Base-by-base conservation (phyloP, 164 flowering plant species). In the Litsea cubeba region DNA sequence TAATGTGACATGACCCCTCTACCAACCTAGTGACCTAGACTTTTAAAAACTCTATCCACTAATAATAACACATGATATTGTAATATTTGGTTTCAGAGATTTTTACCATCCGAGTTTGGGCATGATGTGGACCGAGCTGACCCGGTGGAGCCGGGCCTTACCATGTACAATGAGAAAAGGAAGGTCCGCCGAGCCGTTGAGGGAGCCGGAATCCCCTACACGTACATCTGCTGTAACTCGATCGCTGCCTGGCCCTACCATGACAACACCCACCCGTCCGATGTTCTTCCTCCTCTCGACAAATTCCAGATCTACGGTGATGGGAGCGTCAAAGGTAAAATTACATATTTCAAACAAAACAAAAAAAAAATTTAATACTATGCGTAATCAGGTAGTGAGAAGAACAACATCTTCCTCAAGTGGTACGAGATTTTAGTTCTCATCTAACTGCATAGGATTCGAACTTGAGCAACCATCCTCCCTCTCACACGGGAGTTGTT, bases 191-290 rank as follows among this genome's bases (percentile, higher is more conserved):
- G 89, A 2, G 54, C 71, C 60, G 71, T 82, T 0, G 89, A 91
- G 79, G 86, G 81, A 4, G 70, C 71, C 3, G 84, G 82, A 1
- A 71, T 89, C 2, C 90, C 93, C 1, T 85, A 82, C 81, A 91
- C 91, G 0, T 87, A 88, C 78, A 83, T 91, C 30, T 86, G 91
- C 72, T 91, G 93, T 85, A 91, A 91, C 70, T 91, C 93, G 20
- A 85, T 91, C 26, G 91, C 91, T 40, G 86, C 89, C 7, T 91
- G 93, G 96, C 96, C 96, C 25, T 89, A 91, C 81, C 76, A 80
- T 23, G 90, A 89, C 82, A 87, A 91, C 77, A 81, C 76, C 8
- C 96, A 91, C 69, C 96, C 93, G 1, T 76, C 90, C 2, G 87
- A 91, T 62, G 85, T 84, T 64, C 78, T 84, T 12, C 96, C 96